These are phyloP conservation scores for Diversispora epigaea DNA, from an alignment of 192 early-diverging fungal species.

Conservation along the genomic window DNA sequence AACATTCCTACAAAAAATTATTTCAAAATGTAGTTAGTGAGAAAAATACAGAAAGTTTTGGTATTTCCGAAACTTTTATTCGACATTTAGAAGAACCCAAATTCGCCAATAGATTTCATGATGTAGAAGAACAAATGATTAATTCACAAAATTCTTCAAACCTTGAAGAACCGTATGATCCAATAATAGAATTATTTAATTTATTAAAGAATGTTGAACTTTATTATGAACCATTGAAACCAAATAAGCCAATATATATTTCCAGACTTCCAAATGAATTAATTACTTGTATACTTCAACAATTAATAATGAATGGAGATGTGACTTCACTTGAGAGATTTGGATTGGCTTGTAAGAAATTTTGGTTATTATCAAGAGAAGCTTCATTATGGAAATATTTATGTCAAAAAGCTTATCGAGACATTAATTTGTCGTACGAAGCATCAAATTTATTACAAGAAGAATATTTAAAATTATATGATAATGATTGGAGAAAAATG, in stretches of 20 bases:
- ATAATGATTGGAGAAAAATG: slow-evolving; percentile 41
- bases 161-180: background rate
- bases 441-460: slow-evolving; percentile 13
- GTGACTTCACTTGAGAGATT: slow-evolving; percentile 35
- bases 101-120: background rate
- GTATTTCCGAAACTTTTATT: background rate
- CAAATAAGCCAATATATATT: slow-evolving; percentile 39
- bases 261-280: slow-evolving; percentile 42
- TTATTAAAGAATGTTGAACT: slow-evolving; percentile 24
- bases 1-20: slow-evolving; percentile 36
- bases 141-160: background rate
- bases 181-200: slow-evolving; percentile 4
- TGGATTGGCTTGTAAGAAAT: slow-evolving; percentile 42
- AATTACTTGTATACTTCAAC: slow-evolving; percentile 33
- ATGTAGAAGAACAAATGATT: background rate
- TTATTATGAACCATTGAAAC: slow-evolving; percentile 31
- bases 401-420: slow-evolving; percentile 35
- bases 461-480: slow-evolving; percentile 32
- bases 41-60: background rate
- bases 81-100: slow-evolving; percentile 17
- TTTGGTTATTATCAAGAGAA: slow-evolving; percentile 37
- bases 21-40: slow-evolving; percentile 19
- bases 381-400: slow-evolving; percentile 39
- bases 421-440: background rate
- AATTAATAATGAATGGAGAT: slow-evolving; percentile 30